Conservation (phyloP, 139 green algal species). For the Asterochloris sp. region DNA sequence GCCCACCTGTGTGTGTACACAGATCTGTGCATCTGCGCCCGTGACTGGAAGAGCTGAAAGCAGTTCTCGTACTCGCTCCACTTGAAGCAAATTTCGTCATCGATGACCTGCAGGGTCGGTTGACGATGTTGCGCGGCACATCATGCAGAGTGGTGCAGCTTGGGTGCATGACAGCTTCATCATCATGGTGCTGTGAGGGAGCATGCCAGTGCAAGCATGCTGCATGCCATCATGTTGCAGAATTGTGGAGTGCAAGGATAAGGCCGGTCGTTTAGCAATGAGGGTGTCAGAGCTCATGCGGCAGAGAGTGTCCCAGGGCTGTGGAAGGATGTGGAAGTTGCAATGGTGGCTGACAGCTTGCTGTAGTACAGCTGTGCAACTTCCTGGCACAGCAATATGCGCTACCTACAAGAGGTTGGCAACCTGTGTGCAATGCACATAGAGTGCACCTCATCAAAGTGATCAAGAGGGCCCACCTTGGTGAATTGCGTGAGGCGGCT, state of each 20-base stretch:
- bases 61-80: slow-evolving; percentile 74
- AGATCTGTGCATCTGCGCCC: slow-evolving; percentile 63
- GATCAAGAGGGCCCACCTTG: slow-evolving; percentile 37
- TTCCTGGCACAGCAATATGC: too few species aligned
- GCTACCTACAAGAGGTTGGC: too few species aligned
- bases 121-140: background rate
- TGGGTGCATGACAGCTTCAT: background rate
- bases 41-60: slow-evolving; percentile 66
- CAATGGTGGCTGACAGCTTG: background rate
- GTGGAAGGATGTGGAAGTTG: background rate
- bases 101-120: slow-evolving; percentile 52
- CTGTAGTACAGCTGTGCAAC: background rate
- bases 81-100: slow-evolving; percentile 80
- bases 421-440: too few species aligned
- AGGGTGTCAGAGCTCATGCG: background rate
- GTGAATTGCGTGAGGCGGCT: slow-evolving; percentile 51
- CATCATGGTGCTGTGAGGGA: background rate
- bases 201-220: background rate
- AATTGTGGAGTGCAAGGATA: background rate
- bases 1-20: slow-evolving; percentile 78
- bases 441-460: too few species aligned
- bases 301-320: too few species aligned
- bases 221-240: background rate
- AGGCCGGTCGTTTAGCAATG: background rate
- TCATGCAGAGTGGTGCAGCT: background rate